Base-by-base conservation (phyloP, 768 basidiomycete species). In the Suillus fuscotomentosus region DNA sequence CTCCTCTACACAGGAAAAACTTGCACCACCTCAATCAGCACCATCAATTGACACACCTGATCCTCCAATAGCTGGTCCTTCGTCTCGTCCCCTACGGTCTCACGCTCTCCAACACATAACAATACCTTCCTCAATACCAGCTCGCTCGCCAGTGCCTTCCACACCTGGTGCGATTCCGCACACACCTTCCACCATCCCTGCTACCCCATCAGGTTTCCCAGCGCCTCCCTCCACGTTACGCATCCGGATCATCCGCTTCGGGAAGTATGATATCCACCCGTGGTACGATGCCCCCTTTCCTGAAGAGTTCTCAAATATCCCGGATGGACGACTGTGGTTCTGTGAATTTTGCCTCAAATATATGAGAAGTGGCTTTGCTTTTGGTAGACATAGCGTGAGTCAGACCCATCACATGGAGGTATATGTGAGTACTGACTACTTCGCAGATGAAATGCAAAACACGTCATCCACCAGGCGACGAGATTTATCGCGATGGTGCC, bases 241-340 rank as follows among this genome's bases (percentile, higher is more conserved):
- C 67, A 97, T 97, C 82, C 90, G 88, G 62, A 87, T 85, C 62
- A 95, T 98, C 67, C 88, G 95, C 36, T 96, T 98, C 70, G 96
- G 96, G 34, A 83, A 86, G 63, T 96, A 83, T 73, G 95, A 99
- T 71, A 94, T 99, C 72, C 88, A 94, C 74, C 99, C 97, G 3
- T 99, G 97, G 97, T 99, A 94, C 75, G 95, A 97, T 73, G 97
- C 97, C 27, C 97, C 97, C 7, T 99, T 98, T 74, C 97, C 97
- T 0, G 97, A 99, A 73, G 97, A 99, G 75, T 99, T 97, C 75
- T 88, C 94, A 48, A 86, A 87, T 62, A 90, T 96, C 63, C 92
- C 95, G 24, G 95, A 98, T 69, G 95, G 97, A 20, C 81, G 89
- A 61, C 78, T 99, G 64, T 99, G 95, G 95, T 89, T 97, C 73